A percentile compares a stretch with the other conserved stretches of the same genome.
Evolutionary conservation across 441 rosid genomes (phyloP).

Genomic region (Sinapis alba): DNA sequence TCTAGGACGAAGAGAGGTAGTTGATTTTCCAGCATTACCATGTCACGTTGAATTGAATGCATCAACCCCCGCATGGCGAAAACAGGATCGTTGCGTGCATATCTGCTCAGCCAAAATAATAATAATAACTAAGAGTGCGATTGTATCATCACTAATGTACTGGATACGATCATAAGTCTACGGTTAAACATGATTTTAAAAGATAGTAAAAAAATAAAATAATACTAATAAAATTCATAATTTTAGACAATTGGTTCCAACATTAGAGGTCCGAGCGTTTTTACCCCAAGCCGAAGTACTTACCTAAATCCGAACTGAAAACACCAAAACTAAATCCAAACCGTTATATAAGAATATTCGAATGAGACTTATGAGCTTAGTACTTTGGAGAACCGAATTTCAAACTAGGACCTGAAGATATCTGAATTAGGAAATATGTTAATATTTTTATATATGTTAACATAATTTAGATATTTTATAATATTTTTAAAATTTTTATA

Average conservation of each 20-base stretch:
- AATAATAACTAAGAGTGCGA: background rate
- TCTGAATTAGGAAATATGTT: too few relatives aligned
- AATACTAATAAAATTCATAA: background rate
- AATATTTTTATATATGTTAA: too few relatives aligned
- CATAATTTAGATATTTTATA: too few relatives aligned
- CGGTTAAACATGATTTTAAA: background rate
- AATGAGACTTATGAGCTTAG: too few relatives aligned
- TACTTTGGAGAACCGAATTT: too few relatives aligned
- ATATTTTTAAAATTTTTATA: too few relatives aligned
- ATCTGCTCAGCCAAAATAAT: slow-evolving; percentile 25
- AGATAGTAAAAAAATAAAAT: background rate
- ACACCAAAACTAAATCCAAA: too few relatives aligned
- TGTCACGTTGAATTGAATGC: slow-evolving; percentile 57
- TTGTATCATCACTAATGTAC: background rate
- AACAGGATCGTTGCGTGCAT: slow-evolving; percentile 67
- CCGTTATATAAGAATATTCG: too few relatives aligned
- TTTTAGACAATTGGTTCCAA: background rate
- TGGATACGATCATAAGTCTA: background rate
- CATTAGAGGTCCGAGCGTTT: too few relatives aligned
- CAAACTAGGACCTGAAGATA: too few relatives aligned
- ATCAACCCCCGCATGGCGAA: slow-evolving; percentile 79
- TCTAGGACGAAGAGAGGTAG: slow-evolving; percentile 75
- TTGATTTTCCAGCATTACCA: slow-evolving; percentile 75
- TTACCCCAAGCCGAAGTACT: too few relatives aligned
- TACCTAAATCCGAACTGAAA: too few relatives aligned